Evolutionary conservation across 352 stramenopile species (phyloP).

Genomic region (Synura sp.): DNA sequence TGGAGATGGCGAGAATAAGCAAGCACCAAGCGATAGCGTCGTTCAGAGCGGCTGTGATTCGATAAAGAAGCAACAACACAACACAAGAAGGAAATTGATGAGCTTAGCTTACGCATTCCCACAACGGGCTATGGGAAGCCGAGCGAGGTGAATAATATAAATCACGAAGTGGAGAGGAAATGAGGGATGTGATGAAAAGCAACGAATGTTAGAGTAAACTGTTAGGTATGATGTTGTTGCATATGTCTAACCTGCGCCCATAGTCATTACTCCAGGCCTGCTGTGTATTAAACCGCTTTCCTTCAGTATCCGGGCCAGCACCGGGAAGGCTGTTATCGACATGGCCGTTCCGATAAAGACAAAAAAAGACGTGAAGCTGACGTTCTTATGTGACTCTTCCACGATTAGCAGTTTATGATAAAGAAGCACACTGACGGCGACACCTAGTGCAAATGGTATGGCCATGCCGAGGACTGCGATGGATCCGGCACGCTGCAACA

Average conservation of each 20-base stretch:
- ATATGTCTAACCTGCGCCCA: conserved; percentile 29
- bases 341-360: conserved; percentile 44
- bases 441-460: conserved; percentile 37
- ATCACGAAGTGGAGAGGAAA: too few species aligned
- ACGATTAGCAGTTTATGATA: background rate
- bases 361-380: conserved; percentile 27
- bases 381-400: conserved; percentile 15
- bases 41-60: conserved; percentile 40
- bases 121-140: too few species aligned
- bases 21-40: conserved; percentile 43
- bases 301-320: conserved; percentile 40
- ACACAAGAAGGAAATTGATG: too few species aligned
- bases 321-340: conserved; percentile 44
- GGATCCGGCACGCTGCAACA: background rate
- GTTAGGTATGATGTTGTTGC: too few species aligned
- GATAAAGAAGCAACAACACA: background rate
- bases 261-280: conserved; percentile 33
- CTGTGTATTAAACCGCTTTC: conserved; percentile 40
- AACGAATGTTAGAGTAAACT: too few species aligned
- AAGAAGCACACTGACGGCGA: conserved; percentile 9
- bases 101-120: too few species aligned
- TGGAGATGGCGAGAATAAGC: conserved; percentile 36
- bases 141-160: too few species aligned
- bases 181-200: too few species aligned
- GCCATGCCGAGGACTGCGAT: conserved; percentile 42